Evolutionary conservation across 176 grass and related monocot genomes (phyloP).

Genomic region (Carex parvula): DNA sequence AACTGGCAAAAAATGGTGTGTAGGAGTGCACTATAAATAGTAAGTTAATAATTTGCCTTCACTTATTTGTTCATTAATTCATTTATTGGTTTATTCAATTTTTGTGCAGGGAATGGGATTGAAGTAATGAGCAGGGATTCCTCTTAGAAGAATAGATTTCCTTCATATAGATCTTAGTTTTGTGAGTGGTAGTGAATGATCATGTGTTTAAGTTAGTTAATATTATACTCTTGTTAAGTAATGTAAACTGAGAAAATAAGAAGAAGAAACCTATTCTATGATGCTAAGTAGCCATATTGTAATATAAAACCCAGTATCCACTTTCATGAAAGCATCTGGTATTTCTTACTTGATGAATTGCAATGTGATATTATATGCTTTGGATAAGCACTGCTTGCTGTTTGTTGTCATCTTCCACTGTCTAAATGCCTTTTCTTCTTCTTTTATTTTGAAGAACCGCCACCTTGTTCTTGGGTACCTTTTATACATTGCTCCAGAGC

Average conservation of each 20-base stretch:
- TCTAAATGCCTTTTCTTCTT: not conserved
- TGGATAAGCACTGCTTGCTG: not conserved
- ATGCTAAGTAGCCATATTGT: not conserved
- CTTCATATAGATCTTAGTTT: not conserved
- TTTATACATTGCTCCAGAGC: not conserved
- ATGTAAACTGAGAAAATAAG: not conserved
- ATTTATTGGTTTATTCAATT: slow-evolving; percentile 4
- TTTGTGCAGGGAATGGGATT: slow-evolving; percentile 62
- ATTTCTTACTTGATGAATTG: too few species aligned
- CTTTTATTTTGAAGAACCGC: too few species aligned
- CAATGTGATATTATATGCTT: too few species aligned
- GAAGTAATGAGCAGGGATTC: slow-evolving; percentile 49
- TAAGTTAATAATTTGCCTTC: not conserved
- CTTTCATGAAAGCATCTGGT: not conserved
- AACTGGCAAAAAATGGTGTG: not conserved
- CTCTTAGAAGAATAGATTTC: not conserved
- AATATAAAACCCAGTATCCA: not conserved
- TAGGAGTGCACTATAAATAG: not conserved
- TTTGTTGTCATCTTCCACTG: not conserved
- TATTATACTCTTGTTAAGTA: not conserved
- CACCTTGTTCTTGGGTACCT: not conserved
- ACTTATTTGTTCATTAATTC: not conserved
- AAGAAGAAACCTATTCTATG: not conserved
- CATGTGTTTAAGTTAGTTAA: not conserved
- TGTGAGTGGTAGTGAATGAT: not conserved